A percentile compares a stretch with the other conserved stretches of the same genome.
Conservation (phyloP, 2,329 filamentous ascomycete genomes). For the Reticulascus tulasneorum region DNA sequence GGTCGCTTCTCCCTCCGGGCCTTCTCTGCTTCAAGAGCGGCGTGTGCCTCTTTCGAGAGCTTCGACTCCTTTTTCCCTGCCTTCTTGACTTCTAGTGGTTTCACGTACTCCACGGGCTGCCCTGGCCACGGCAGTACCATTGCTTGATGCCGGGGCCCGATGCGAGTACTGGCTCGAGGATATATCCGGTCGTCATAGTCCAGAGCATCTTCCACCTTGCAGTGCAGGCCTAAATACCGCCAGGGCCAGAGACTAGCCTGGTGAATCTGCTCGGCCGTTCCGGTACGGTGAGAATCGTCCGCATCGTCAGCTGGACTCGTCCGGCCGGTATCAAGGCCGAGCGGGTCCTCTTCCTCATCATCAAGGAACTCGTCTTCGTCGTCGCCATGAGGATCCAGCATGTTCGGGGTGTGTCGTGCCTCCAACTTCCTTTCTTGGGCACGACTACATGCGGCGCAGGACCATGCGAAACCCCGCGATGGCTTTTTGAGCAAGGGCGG, state of each 20-base stretch:
- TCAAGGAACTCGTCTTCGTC: slow-evolving; percentile 59
- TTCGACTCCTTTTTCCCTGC: slow-evolving; percentile 75
- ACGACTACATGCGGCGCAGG: slow-evolving; percentile 90
- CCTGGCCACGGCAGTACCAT: slow-evolving; percentile 82
- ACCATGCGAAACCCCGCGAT: slow-evolving; percentile 96
- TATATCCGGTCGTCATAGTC: slow-evolving; percentile 98
- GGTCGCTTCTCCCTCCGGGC: slow-evolving; percentile 75
- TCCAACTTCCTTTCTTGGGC: slow-evolving; percentile 93
- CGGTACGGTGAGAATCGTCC: slow-evolving; percentile 50
- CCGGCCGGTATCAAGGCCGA: slow-evolving; percentile 50
- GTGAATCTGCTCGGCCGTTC: slow-evolving; percentile 82
- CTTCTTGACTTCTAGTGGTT: slow-evolving; percentile 81
- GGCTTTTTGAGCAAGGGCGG: slow-evolving; percentile 93
- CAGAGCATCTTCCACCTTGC: slow-evolving; percentile 87
- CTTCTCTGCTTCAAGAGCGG: slow-evolving; percentile 78
- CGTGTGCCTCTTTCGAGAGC: slow-evolving; percentile 72
- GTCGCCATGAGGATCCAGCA: slow-evolving; percentile 65
- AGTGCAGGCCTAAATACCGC: slow-evolving; percentile 92
- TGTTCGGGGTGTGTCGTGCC: slow-evolving; percentile 77
- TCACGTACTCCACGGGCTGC: slow-evolving; percentile 83
- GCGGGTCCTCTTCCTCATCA: slow-evolving; percentile 70
- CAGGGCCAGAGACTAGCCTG: slow-evolving; percentile 95
- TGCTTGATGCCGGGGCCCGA: slow-evolving; percentile 89
- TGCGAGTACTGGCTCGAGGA: slow-evolving; percentile 85
- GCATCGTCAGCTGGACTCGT: slow-evolving; percentile 63